Conservation (phyloP, 2,329 filamentous ascomycete genomes). For the Endoconidiophora laricicola region DNA sequence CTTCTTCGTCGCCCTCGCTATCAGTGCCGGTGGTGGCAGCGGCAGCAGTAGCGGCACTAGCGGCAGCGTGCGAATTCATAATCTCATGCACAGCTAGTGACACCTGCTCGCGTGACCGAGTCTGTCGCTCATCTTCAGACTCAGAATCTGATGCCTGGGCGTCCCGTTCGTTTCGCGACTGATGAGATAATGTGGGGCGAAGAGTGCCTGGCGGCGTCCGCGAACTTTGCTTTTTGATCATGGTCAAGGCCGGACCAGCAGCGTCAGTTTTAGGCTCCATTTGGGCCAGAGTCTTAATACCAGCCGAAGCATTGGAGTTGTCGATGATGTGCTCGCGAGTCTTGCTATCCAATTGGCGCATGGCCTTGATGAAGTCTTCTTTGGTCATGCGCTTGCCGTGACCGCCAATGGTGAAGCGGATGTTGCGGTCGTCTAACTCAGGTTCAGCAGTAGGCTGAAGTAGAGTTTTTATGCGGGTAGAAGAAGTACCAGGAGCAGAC, state of each 20-base stretch:
- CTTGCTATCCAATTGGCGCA: conserved; percentile 54
- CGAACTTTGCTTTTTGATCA: conserved; percentile 1
- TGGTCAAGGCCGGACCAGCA: not conserved
- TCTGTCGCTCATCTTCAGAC: not conserved
- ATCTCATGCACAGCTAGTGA: not conserved
- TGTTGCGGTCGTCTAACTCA: conserved; percentile 50
- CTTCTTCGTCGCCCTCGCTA: conserved; percentile 1
- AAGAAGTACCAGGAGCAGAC: conserved; percentile 17
- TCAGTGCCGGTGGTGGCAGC: not conserved
- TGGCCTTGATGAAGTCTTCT: conserved; percentile 59
- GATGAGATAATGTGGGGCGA: conserved; percentile 6
- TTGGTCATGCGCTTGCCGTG: conserved; percentile 64
- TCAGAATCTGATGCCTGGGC: conserved; percentile 16
- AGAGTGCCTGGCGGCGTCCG: conserved; percentile 4
- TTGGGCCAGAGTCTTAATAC: conserved; percentile 32
- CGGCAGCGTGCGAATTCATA: not conserved
- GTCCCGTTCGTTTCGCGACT: conserved; percentile 11
- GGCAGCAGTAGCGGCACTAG: not conserved
- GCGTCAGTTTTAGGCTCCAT: conserved; percentile 19
- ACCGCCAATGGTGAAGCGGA: conserved; percentile 61
- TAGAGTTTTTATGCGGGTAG: conserved; percentile 20
- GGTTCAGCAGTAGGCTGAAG: conserved; percentile 23
- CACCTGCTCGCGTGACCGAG: no score
- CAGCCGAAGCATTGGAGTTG: conserved; percentile 30
- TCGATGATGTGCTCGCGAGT: conserved; percentile 39